Evolutionary conservation across 2,329 filamentous ascomycete genomes (phyloP).

Genomic region (Blastomyces emzantsi): DNA sequence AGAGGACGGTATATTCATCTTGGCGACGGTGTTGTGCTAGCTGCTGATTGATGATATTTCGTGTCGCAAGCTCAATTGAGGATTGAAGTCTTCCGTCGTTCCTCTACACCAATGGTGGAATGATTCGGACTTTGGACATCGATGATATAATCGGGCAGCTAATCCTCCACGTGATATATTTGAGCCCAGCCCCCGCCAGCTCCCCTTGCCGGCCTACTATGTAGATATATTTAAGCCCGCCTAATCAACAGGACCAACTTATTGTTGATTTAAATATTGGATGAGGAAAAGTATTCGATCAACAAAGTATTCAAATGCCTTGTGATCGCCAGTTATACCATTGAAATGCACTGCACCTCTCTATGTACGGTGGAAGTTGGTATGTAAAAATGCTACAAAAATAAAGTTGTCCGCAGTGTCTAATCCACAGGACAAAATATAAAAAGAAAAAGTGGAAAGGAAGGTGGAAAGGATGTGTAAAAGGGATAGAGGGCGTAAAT

Average conservation of each 20-base stretch:
- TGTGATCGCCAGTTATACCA: neutral
- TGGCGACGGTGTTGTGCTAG: neutral
- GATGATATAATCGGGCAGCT: neutral
- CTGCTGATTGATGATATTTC: neutral
- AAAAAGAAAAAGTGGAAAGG: neutral
- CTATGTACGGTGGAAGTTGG: neutral
- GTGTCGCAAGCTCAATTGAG: neutral
- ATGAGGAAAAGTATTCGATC: neutral
- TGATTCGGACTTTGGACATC: neutral
- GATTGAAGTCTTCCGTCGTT: neutral
- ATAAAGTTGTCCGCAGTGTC: neutral
- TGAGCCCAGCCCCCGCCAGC: too few species aligned
- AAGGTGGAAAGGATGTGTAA: neutral
- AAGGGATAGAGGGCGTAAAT: neutral
- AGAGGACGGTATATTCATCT: conserved; percentile 10
- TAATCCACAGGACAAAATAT: neutral
- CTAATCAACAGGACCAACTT: neutral
- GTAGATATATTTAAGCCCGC: neutral
- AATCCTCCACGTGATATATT: neutral
- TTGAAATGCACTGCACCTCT: neutral
- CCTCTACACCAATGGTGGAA: neutral
- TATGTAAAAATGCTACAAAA: neutral
- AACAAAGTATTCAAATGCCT: neutral
- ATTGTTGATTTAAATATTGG: neutral
- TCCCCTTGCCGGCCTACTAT: neutral